Conservation (phyloP, 768 basidiomycete genomes). For the Pisolithus marmoratus region DNA sequence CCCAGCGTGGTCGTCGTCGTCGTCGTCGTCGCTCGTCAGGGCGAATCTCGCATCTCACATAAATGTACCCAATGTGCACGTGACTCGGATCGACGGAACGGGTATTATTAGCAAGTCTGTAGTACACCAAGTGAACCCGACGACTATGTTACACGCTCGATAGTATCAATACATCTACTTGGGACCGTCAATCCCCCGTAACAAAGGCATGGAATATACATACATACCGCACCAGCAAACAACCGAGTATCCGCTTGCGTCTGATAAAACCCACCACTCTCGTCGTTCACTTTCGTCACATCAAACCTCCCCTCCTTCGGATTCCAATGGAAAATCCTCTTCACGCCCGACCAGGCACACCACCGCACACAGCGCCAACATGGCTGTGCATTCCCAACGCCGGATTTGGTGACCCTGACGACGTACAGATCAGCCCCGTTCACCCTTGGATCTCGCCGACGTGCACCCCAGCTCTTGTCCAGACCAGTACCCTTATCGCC, state of each 20-base stretch:
- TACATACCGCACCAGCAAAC: constrained; percentile 40
- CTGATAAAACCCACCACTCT: constrained; percentile 35
- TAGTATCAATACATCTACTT: constrained; percentile 1
- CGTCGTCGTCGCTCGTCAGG: not conserved
- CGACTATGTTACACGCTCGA: too few species aligned
- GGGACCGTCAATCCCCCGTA: not conserved
- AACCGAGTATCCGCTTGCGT: constrained; percentile 42
- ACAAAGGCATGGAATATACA: not conserved
- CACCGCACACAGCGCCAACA: constrained; percentile 54
- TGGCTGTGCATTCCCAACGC: constrained; percentile 46
- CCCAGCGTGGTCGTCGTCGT: too few species aligned
- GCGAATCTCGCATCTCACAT: not conserved
- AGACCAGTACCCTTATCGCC: not conserved
- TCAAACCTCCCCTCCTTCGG: constrained; percentile 30
- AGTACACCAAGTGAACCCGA: constrained; percentile 2
- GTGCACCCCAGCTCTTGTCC: constrained; percentile 27
- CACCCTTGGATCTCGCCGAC: constrained; percentile 35
- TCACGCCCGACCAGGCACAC: constrained; percentile 54
- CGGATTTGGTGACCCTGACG: constrained; percentile 42
- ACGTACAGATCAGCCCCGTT: constrained; percentile 55
- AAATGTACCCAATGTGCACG: too few species aligned
- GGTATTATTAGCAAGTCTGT: not conserved
- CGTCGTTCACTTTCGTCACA: constrained; percentile 43
- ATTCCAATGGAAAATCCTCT: constrained; percentile 52
- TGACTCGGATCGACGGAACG: too few species aligned